These are phyloP conservation scores for Leishmania braziliensis DNA, from an alignment of 208 protist species.

Conservation along the genomic window DNA sequence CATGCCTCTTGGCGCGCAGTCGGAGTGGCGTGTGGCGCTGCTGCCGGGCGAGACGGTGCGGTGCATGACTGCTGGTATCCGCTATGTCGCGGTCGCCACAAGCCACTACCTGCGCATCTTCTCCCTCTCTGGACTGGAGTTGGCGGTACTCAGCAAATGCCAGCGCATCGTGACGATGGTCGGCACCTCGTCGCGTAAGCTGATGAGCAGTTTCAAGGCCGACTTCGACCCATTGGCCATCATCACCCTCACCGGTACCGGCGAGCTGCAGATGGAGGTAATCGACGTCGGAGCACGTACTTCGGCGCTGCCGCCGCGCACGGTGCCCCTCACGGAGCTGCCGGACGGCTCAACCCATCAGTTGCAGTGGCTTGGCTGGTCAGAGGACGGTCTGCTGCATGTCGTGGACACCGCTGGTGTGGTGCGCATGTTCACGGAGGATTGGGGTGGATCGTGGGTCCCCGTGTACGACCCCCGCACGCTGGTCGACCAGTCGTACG, in stretches of 20 bases:
- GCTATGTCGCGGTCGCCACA: slow-evolving; percentile 76
- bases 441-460: slow-evolving; percentile 83
- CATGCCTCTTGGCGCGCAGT: slow-evolving; percentile 73
- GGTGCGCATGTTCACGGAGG: slow-evolving; percentile 77
- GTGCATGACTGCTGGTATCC: slow-evolving; percentile 73
- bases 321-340: slow-evolving; percentile 63
- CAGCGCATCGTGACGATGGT: slow-evolving; percentile 84
- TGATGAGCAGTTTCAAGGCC: slow-evolving; percentile 54
- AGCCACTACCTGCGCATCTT: slow-evolving; percentile 81
- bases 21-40: slow-evolving; percentile 77
- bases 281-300: slow-evolving; percentile 66
- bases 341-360: slow-evolving; percentile 58
- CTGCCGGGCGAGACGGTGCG: slow-evolving; percentile 76
- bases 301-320: slow-evolving; percentile 40
- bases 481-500: slow-evolving; percentile 39
- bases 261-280: slow-evolving; percentile 67
- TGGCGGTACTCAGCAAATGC: slow-evolving; percentile 80
- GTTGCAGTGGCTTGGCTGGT: slow-evolving; percentile 89
- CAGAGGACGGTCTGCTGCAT: slow-evolving; percentile 86
- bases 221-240: slow-evolving; percentile 82
- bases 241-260: slow-evolving; percentile 48
- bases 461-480: slow-evolving; percentile 79
- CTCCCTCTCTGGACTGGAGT: slow-evolving; percentile 82
- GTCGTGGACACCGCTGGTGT: slow-evolving; percentile 82
- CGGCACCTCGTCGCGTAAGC: slow-evolving; percentile 65